phyloP scores from a whole-genome alignment of 2,329 filamentous ascomycete genomes.

The Apiospora hydei region DNA sequence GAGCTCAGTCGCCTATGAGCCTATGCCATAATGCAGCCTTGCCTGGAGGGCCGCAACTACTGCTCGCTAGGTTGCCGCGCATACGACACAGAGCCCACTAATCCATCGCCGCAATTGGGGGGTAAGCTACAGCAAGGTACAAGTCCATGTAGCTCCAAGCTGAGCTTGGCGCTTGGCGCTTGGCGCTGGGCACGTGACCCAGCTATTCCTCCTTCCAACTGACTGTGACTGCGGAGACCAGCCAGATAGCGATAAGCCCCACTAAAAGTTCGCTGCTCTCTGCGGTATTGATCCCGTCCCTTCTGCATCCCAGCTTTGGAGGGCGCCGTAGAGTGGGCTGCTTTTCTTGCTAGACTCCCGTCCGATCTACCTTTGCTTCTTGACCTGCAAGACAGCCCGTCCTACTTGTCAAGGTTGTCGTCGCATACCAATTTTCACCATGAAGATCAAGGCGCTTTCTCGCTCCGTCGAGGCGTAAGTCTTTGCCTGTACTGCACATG shows the following conservation, averaged over 20 bases:
- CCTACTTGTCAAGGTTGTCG: neutral
- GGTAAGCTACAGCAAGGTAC: neutral
- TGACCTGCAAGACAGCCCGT: neutral
- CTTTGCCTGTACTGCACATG: neutral
- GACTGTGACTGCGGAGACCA: neutral
- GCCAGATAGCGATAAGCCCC: slow-evolving; percentile 20
- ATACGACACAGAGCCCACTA: slow-evolving; percentile 28
- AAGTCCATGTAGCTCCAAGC: neutral
- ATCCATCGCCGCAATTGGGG: slow-evolving; percentile 5
- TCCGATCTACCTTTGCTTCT: neutral
- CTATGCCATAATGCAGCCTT: slow-evolving; percentile 18
- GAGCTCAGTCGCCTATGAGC: neutral
- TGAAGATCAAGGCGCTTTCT: slow-evolving; percentile 72
- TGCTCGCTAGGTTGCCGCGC: slow-evolving; percentile 26
- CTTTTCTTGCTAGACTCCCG: slow-evolving; percentile 3
- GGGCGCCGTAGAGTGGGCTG: slow-evolving; percentile 12
- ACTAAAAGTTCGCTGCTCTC: slow-evolving; percentile 27
- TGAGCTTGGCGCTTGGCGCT: too few species aligned
- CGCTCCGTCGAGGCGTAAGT: slow-evolving; percentile 63
- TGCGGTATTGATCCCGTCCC: neutral
- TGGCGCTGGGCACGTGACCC: neutral
- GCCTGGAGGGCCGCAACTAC: neutral
- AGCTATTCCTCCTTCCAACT: neutral
- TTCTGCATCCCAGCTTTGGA: slow-evolving; percentile 20
- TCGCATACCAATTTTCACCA: slow-evolving; percentile 4